Conservation (phyloP, 2,329 filamentous ascomycete species). For the Trichoderma sp. region DNA sequence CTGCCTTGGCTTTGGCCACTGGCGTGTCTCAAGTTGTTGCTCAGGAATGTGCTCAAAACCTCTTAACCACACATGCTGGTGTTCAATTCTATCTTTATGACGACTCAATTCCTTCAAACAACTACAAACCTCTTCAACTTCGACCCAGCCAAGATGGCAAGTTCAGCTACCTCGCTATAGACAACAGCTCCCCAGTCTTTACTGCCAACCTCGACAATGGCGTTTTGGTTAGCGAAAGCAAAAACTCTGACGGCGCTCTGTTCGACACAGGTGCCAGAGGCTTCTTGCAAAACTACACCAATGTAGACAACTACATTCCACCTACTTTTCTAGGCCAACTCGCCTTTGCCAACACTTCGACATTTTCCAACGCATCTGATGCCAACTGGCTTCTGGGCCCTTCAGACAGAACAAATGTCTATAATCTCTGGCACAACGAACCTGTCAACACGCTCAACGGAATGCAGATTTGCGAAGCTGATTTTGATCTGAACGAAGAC, state of each 20-base stretch:
- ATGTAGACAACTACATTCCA: neutral
- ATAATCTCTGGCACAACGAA: slow-evolving; percentile 14
- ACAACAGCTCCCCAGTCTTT: slow-evolving; percentile 17
- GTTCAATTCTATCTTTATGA: slow-evolving; percentile 20
- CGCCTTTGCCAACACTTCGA: slow-evolving; percentile 14
- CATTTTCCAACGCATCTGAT: slow-evolving; percentile 16
- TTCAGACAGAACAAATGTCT: slow-evolving; percentile 1
- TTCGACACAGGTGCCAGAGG: slow-evolving; percentile 7
- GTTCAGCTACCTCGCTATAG: slow-evolving; percentile 15
- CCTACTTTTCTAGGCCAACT: slow-evolving; percentile 19
- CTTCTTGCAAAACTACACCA: slow-evolving; percentile 19
- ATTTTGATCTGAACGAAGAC: slow-evolving; percentile 23
- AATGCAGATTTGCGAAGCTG: slow-evolving; percentile 23
- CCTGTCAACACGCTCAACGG: slow-evolving; percentile 17
- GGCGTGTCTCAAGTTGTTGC: slow-evolving; percentile 7
- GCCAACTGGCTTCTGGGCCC: slow-evolving; percentile 8
- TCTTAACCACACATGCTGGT: slow-evolving; percentile 9
- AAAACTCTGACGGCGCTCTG: slow-evolving; percentile 7
- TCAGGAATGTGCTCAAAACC: slow-evolving; percentile 5
- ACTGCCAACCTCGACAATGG: slow-evolving; percentile 20
- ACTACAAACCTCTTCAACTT: slow-evolving; percentile 16
- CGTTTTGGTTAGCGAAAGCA: neutral
- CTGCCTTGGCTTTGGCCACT: neutral
- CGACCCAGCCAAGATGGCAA: slow-evolving; percentile 13
- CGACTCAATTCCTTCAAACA: slow-evolving; percentile 9